Conservation (phyloP, 768 basidiomycete genomes). For the Chiua virens region DNA sequence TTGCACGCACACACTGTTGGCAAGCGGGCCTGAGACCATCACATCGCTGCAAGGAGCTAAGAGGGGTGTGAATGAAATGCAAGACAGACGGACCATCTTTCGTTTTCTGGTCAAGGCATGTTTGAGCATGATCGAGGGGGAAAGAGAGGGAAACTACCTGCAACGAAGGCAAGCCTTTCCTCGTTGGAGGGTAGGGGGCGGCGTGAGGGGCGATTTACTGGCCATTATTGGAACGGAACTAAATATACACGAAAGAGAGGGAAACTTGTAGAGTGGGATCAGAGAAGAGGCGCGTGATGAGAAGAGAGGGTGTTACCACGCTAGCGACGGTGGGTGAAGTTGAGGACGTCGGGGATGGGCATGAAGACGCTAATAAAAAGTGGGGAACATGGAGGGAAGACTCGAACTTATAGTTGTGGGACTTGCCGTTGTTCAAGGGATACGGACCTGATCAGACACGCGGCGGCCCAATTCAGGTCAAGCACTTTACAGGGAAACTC, state of each 20-base stretch:
- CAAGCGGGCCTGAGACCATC: constrained; percentile 77
- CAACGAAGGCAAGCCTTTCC: constrained; percentile 74
- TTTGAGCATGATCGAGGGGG: constrained; percentile 12
- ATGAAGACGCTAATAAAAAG: constrained; percentile 29
- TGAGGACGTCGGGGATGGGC: constrained; percentile 27
- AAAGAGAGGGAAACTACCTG: constrained; percentile 44
- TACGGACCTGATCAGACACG: constrained; percentile 29
- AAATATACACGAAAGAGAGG: constrained; percentile 34
- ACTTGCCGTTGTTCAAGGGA: constrained; percentile 26
- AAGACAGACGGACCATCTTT: constrained; percentile 53
- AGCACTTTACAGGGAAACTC: constrained; percentile 21
- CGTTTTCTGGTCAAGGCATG: constrained; percentile 49
- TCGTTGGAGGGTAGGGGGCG: constrained; percentile 51
- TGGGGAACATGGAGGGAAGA: constrained; percentile 29
- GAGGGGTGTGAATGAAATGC: constrained; percentile 1
- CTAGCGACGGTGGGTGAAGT: constrained; percentile 16
- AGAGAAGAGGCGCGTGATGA: not conserved
- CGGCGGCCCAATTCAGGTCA: constrained; percentile 24
- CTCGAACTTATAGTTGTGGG: constrained; percentile 32
- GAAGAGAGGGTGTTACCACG: constrained; percentile 5
- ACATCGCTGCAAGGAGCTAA: constrained; percentile 54
- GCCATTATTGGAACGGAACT: constrained; percentile 37
- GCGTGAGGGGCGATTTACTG: constrained; percentile 29
- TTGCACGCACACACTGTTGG: constrained; percentile 75
- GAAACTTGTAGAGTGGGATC: constrained; percentile 17